Conservation (phyloP, 192 early-diverging fungal species). For the Umbelopsis sp. region DNA sequence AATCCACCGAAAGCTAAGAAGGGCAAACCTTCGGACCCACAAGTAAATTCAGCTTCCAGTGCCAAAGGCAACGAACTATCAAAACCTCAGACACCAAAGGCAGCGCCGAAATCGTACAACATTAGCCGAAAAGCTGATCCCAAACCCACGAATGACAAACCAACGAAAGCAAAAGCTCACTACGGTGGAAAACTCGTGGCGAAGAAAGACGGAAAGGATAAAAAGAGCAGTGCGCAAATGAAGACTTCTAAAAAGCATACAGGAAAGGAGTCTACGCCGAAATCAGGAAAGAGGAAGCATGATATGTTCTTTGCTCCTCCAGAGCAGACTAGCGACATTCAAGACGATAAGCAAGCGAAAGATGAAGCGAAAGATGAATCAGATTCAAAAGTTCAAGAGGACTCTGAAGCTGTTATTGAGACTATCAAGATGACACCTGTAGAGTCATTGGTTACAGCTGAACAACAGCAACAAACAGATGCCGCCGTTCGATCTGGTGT, state of each 20-base stretch:
- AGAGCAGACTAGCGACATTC: not conserved
- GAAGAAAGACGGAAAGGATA: not conserved
- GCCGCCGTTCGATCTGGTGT: slow-evolving; percentile 6
- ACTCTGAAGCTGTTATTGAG: slow-evolving; percentile 8
- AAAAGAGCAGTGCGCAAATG: not conserved
- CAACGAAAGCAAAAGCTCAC: no score
- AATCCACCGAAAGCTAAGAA: no score
- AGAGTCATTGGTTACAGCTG: not conserved
- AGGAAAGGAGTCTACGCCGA: not conserved
- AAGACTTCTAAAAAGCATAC: not conserved
- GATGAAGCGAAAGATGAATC: not conserved
- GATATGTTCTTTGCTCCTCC: slow-evolving; percentile 13
- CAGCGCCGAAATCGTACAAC: no score
- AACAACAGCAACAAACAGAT: not conserved
- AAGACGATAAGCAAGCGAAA: not conserved
- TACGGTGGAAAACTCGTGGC: no score
- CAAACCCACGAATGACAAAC: no score
- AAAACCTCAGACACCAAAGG: no score
- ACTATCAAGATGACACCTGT: not conserved
- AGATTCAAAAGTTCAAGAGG: not conserved
- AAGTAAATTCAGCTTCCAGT: no score
- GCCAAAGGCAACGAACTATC: no score
- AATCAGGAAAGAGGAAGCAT: not conserved
- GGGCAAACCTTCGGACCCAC: no score
- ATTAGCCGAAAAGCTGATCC: no score